These are phyloP conservation scores for Colletotrichum filicis DNA, from an alignment of 2,329 filamentous ascomycete genomes.

Conservation along the genomic window DNA sequence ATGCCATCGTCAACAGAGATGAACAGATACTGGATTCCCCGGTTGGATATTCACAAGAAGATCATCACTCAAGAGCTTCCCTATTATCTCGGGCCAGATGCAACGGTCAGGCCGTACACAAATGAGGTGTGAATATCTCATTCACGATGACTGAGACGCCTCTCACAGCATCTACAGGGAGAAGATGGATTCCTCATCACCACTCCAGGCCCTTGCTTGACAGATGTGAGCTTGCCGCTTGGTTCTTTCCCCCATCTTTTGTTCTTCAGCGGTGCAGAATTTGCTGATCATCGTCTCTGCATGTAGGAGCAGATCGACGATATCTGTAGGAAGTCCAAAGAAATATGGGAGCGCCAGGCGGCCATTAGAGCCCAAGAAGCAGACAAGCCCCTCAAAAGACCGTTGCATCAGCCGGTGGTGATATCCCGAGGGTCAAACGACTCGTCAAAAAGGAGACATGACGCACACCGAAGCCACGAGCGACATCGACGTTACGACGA, in stretches of 20 bases:
- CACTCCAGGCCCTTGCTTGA: conserved; percentile 67
- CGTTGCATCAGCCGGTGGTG: conserved; percentile 65
- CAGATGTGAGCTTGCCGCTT: conserved; percentile 60
- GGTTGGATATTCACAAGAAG: conserved; percentile 69
- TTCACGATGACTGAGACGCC: conserved; percentile 31
- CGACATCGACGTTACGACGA: conserved; percentile 41
- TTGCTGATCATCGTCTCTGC: conserved; percentile 60
- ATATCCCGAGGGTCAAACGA: conserved; percentile 55
- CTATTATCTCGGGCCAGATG: conserved; percentile 67
- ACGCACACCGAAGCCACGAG: conserved; percentile 44
- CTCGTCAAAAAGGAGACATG: conserved; percentile 46
- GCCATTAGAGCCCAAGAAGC: conserved; percentile 59
- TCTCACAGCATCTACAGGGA: conserved; percentile 52
- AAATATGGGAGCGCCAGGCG: conserved; percentile 67
- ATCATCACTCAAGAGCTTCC: conserved; percentile 69
- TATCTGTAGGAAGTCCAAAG: conserved; percentile 68
- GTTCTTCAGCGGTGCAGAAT: conserved; percentile 45
- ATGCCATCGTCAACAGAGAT: conserved; percentile 45
- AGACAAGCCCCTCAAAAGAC: conserved; percentile 64
- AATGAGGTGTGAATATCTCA: conserved; percentile 58
- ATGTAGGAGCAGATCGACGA: conserved; percentile 71
- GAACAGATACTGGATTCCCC: conserved; percentile 72
- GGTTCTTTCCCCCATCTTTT: background rate
- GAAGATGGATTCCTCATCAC: conserved; percentile 71
- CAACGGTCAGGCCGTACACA: conserved; percentile 67